Evolutionary conservation across 108 stramenopile species (phyloP).

Genomic region (Hondaea fermentalgiana): DNA sequence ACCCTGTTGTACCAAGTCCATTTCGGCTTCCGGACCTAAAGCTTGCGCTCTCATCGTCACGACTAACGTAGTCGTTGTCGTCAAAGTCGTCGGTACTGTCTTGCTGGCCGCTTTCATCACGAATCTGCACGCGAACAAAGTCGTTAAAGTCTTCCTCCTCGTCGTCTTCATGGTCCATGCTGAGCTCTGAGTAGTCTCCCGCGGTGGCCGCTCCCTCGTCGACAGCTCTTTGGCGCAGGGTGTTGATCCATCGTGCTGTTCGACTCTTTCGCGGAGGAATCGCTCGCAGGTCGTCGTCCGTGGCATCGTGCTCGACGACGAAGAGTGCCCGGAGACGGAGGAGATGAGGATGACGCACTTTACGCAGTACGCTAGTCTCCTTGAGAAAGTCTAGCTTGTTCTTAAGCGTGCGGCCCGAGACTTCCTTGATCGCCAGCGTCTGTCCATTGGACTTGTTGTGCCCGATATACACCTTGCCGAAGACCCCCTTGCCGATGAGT

Average conservation of each 20-base stretch:
- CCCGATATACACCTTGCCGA: neutral
- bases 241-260: neutral
- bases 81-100: no score
- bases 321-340: neutral
- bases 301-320: neutral
- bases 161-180: no score
- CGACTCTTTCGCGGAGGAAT: neutral
- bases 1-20: no score
- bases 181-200: neutral
- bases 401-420: neutral
- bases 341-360: neutral
- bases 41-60: no score
- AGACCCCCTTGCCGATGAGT: neutral
- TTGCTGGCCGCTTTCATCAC: no score
- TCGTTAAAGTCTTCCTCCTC: no score
- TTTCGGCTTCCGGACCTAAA: no score
- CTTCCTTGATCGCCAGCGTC: neutral
- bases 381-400: conserved; percentile 14
- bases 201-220: neutral
- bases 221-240: neutral
- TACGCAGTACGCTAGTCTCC: neutral
- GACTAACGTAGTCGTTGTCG: no score
- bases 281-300: neutral
- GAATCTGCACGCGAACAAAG: no score
- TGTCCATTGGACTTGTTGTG: neutral